Evolutionary conservation across 2,329 filamentous ascomycete species (phyloP).

Genomic region (Ophiocordyceps unilateralis): DNA sequence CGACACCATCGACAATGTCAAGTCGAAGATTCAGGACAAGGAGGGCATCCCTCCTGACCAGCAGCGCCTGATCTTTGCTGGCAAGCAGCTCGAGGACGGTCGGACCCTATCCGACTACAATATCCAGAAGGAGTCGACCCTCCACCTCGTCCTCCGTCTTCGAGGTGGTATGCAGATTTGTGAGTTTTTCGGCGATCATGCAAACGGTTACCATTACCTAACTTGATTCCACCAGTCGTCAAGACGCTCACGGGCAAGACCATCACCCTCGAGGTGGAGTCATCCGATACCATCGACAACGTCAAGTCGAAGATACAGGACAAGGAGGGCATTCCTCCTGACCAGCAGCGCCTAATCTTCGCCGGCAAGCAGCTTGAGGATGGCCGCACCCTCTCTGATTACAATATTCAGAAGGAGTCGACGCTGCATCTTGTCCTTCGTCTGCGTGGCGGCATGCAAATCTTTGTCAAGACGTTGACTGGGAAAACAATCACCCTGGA

Average conservation of each 20-base stretch:
- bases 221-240: too few species aligned
- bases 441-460: slow-evolving; percentile 36
- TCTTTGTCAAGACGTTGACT: slow-evolving; percentile 74
- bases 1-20: too few species aligned
- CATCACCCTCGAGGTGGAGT: too few species aligned
- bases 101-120: slow-evolving; percentile 99
- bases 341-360: too few species aligned
- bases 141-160: not conserved
- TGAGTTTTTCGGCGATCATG: too few species aligned
- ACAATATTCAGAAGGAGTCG: slow-evolving; percentile 99
- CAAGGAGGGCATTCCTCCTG: too few species aligned
- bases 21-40: slow-evolving; percentile 97
- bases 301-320: too few species aligned
- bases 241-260: slow-evolving; percentile 53
- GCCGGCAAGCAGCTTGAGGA: slow-evolving; percentile 99
- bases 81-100: slow-evolving; percentile 99
- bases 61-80: slow-evolving; percentile 98
- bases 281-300: too few species aligned
- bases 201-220: too few species aligned
- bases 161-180: slow-evolving; percentile 8
- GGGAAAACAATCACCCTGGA: slow-evolving; percentile 95
- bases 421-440: slow-evolving; percentile 44
- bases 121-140: slow-evolving; percentile 83
- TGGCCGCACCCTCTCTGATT: slow-evolving; percentile 95
- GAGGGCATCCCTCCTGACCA: slow-evolving; percentile 98